Conservation (phyloP, 345 rosid species). For the Clausena lansium region DNA sequence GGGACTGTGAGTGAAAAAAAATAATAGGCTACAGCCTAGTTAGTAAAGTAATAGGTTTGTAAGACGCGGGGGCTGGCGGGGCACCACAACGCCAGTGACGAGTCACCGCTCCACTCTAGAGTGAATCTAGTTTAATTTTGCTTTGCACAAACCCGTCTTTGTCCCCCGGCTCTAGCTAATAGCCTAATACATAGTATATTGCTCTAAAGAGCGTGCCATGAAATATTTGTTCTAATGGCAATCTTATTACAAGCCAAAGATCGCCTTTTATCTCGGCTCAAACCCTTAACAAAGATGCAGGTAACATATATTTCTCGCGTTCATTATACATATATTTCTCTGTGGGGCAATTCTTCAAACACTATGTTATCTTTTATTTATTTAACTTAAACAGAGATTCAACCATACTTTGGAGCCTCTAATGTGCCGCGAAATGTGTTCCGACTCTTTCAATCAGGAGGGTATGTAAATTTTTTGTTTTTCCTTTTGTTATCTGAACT, state of each 20-base stretch:
- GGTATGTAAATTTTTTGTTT: slow-evolving; percentile 21
- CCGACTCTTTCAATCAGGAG: slow-evolving; percentile 14
- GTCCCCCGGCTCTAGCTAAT: no score
- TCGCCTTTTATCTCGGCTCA: slow-evolving; percentile 35
- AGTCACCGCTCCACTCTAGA: background rate
- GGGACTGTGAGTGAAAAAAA: background rate
- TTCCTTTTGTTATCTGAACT: background rate
- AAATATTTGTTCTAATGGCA: slow-evolving; percentile 38
- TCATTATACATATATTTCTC: background rate
- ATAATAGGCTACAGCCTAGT: background rate
- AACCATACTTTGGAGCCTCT: slow-evolving; percentile 28
- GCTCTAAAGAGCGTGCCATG: slow-evolving; percentile 32
- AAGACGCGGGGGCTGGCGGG: background rate
- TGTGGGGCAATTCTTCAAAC: slow-evolving; percentile 45
- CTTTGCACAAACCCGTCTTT: no score
- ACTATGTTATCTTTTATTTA: slow-evolving; percentile 2
- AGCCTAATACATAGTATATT: no score
- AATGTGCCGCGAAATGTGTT: slow-evolving; percentile 17
- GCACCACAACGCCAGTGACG: background rate
- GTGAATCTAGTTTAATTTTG: no score
- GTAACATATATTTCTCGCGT: slow-evolving; percentile 24
- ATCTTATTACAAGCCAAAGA: slow-evolving; percentile 28
- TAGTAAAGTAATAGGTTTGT: background rate
- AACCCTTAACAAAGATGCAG: slow-evolving; percentile 39
- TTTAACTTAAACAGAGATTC: slow-evolving; percentile 37